Conservation (phyloP, 2,329 filamentous ascomycete genomes). For the Phialophora tarda region DNA sequence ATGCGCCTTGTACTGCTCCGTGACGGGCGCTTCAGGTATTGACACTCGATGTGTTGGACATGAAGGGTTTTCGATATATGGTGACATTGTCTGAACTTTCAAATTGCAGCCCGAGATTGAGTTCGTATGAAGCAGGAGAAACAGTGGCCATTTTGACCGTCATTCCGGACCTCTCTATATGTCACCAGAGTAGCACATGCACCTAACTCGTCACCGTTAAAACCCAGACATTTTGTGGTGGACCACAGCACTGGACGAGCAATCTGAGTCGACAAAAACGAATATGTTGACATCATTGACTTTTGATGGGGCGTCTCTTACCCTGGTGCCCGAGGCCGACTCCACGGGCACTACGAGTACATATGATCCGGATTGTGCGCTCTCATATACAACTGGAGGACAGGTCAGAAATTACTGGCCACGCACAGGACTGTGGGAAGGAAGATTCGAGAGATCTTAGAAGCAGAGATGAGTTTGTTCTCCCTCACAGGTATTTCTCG, state of each 20-base stretch:
- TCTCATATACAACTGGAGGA: background rate
- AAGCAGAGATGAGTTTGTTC: background rate
- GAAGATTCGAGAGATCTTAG: background rate
- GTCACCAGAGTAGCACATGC: background rate
- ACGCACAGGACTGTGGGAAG: background rate
- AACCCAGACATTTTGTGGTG: background rate
- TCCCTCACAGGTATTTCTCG: background rate
- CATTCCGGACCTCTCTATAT: background rate
- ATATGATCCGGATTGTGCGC: background rate
- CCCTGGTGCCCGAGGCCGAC: background rate
- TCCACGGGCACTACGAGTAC: background rate
- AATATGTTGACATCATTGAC: slow-evolving; percentile 20
- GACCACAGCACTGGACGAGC: background rate
- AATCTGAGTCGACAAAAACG: background rate
- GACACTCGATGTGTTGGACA: slow-evolving; percentile 4
- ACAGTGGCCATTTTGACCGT: background rate
- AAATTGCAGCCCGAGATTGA: background rate
- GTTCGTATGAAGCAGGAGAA: background rate
- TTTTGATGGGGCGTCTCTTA: background rate
- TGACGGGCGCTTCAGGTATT: slow-evolving; percentile 22
- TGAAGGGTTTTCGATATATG: slow-evolving; percentile 3
- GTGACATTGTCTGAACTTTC: background rate
- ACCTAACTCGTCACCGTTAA: background rate
- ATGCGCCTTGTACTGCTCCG: slow-evolving; percentile 24
- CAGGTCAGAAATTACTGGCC: background rate